Percentiles rank a stretch among this genome's conserved stretches.
Evolutionary conservation across 164 flowering plant species (phyloP).

Genomic region (Chimonanthus praecox): DNA sequence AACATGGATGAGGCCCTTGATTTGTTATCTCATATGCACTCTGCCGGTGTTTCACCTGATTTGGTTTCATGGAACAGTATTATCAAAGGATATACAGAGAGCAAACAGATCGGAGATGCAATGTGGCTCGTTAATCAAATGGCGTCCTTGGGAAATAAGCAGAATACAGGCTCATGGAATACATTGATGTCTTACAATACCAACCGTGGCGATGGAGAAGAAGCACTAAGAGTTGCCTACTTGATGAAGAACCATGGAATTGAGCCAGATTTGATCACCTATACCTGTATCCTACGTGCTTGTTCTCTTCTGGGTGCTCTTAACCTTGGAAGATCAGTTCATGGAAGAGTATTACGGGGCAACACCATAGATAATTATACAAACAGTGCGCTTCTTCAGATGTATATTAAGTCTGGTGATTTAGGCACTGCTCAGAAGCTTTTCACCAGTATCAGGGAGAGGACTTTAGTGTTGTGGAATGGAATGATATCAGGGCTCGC

Average conservation of each 20-base stretch:
- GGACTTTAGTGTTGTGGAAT: conserved; percentile 12
- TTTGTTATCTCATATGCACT: conserved; percentile 4
- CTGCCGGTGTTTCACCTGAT: conserved; percentile 10
- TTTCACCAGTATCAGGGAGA: conserved; percentile 1
- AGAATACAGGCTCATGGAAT: conserved; percentile 15
- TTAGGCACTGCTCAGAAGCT: conserved; percentile 8
- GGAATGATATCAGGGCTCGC: conserved; percentile 16
- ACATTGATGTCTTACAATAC: conserved; percentile 11
- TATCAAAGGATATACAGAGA: conserved; percentile 6
- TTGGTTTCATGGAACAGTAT: conserved; percentile 11
- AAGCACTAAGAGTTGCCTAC: conserved; percentile 6
- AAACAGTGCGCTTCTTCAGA: conserved; percentile 3
- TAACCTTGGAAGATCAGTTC: conserved; percentile 13
- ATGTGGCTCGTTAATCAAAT: conserved; percentile 1
- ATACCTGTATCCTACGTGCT: conserved; percentile 11
- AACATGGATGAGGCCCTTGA: not conserved
- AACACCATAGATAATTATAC: conserved; percentile 1
- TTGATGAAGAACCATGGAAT: conserved; percentile 12
- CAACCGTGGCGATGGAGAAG: conserved; percentile 3
- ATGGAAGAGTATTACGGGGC: conserved; percentile 7
- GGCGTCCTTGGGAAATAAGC: conserved; percentile 2
- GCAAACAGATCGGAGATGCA: conserved; percentile 6
- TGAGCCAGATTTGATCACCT: conserved; percentile 9
- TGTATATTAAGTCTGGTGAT: conserved; percentile 10
- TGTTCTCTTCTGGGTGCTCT: conserved; percentile 12